These are phyloP conservation scores for Elsinoe ampelina DNA, from an alignment of 2,329 filamentous ascomycete genomes.

Conservation along the genomic window DNA sequence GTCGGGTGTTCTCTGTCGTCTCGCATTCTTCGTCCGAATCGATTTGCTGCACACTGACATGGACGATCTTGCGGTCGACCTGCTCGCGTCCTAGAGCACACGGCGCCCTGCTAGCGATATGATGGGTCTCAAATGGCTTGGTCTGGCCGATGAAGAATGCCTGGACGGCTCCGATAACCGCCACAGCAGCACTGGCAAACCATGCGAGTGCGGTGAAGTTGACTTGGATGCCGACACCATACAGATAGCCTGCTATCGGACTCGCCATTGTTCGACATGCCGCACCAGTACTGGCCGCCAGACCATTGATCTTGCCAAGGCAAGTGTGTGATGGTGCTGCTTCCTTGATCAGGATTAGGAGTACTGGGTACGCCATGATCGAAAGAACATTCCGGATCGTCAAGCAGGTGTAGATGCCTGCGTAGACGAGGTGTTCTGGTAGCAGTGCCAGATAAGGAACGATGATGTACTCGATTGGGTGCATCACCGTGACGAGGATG, in stretches of 20 bases:
- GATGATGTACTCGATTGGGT: conserved; percentile 59
- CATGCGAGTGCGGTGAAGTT: conserved; percentile 53
- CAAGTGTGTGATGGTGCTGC: conserved; percentile 53
- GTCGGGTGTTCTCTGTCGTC: background rate
- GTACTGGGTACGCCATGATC: conserved; percentile 58
- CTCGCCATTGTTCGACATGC: conserved; percentile 61
- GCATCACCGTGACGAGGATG: conserved; percentile 53
- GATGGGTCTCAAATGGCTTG: conserved; percentile 31
- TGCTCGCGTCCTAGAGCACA: conserved; percentile 19
- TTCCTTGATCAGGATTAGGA: conserved; percentile 64
- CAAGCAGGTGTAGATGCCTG: conserved; percentile 57
- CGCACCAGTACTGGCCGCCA: conserved; percentile 63
- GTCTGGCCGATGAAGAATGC: conserved; percentile 46
- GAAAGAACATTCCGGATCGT: conserved; percentile 57
- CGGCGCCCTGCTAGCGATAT: conserved; percentile 19
- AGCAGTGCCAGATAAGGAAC: conserved; percentile 59
- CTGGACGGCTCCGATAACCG: conserved; percentile 47
- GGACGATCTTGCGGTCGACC: background rate
- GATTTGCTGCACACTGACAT: conserved; percentile 1
- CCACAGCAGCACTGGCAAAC: conserved; percentile 51
- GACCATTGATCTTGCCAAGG: conserved; percentile 61
- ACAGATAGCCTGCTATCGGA: conserved; percentile 58
- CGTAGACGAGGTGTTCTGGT: conserved; percentile 44
- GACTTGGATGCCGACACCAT: conserved; percentile 50
- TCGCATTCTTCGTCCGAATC: background rate